phyloP scores from a whole-genome alignment of 257 asterid species.

The Salvia miltiorrhiza region DNA sequence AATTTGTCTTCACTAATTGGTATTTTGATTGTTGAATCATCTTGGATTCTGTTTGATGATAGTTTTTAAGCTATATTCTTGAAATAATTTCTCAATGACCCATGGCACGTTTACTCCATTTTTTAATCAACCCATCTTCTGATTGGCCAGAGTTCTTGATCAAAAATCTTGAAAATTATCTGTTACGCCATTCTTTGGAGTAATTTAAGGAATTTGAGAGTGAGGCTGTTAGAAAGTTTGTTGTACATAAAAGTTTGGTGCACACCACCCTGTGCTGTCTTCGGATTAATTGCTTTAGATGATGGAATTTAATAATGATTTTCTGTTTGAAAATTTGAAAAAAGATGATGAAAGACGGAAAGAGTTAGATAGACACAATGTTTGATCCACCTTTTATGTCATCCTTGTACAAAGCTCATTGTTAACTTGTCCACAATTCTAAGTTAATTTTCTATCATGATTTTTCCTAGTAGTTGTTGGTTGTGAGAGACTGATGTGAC shows the following conservation, averaged over 20 bases:
- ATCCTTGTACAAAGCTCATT: neutral
- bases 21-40: neutral
- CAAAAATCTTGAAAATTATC: too few relatives aligned
- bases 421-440: neutral
- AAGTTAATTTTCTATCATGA: neutral
- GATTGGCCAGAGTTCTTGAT: too few relatives aligned
- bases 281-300: conserved; percentile 4
- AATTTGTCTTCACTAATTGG: neutral
- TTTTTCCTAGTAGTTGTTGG: neutral
- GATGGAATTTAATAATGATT: conserved; percentile 8
- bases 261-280: conserved; percentile 5
- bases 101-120: neutral
- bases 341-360: conserved; percentile 1
- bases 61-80: neutral
- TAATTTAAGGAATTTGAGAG: neutral
- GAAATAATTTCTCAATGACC: neutral
- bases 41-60: neutral
- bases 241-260: conserved; percentile 11
- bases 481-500: neutral
- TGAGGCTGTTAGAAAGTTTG: conserved; percentile 1
- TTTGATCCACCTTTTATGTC: neutral
- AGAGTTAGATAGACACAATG: neutral
- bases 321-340: neutral
- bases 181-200: neutral
- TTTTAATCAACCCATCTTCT: too few relatives aligned